These are phyloP conservation scores for Thelonectria olida DNA, from an alignment of 2,329 filamentous ascomycete genomes.

Conservation along the genomic window DNA sequence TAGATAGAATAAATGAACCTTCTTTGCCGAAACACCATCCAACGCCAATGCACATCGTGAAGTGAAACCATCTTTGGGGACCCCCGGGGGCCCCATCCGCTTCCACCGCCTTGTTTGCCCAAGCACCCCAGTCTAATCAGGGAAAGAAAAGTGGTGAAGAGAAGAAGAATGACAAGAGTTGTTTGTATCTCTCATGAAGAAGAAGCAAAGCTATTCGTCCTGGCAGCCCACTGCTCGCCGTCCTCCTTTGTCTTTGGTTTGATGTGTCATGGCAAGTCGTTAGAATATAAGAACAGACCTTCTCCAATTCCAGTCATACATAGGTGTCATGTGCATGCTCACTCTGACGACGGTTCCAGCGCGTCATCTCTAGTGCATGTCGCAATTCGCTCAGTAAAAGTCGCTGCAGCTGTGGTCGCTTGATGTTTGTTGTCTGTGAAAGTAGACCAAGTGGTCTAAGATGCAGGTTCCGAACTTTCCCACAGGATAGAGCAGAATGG, in stretches of 20 bases:
- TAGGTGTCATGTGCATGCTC: slow-evolving; percentile 3
- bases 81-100: neutral
- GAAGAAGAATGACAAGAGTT: neutral
- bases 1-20: neutral
- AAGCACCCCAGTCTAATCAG: slow-evolving; percentile 36
- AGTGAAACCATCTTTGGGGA: neutral
- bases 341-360: slow-evolving; percentile 6
- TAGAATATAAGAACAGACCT: slow-evolving; percentile 15
- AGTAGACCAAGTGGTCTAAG: neutral
- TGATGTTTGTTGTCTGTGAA: neutral
- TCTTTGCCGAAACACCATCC: slow-evolving; percentile 34
- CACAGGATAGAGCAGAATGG: neutral
- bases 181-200: slow-evolving; percentile 7
- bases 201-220: slow-evolving; percentile 4
- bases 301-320: slow-evolving; percentile 27
- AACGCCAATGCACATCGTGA: slow-evolving; percentile 33
- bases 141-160: slow-evolving; percentile 24
- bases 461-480: neutral
- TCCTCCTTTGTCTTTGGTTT: slow-evolving; percentile 5
- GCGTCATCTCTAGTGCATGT: slow-evolving; percentile 1
- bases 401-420: neutral
- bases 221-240: slow-evolving; percentile 37
- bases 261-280: slow-evolving; percentile 32
- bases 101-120: slow-evolving; percentile 24
- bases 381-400: neutral